Evolutionary conservation across 495 filamentous ascomycete species (phyloP).

Genomic region (Parathielavia appendiculata): DNA sequence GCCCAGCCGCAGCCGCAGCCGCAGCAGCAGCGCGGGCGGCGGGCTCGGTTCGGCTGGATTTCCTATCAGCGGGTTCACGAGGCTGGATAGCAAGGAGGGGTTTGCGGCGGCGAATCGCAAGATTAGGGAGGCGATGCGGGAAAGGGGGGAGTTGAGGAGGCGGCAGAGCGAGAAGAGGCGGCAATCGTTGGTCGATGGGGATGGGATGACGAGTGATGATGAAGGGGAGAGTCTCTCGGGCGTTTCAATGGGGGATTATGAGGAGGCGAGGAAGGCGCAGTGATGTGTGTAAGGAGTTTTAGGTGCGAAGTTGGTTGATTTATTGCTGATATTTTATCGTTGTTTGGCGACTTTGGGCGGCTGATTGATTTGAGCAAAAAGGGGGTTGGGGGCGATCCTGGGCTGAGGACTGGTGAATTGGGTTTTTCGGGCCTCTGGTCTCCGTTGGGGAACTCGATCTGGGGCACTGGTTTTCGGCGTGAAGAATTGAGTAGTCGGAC

Average conservation of each 20-base stretch:
- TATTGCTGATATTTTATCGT: too few relatives aligned
- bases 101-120: slow-evolving; percentile 79
- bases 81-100: slow-evolving; percentile 62
- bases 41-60: slow-evolving; percentile 48
- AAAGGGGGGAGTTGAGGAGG: slow-evolving; percentile 68
- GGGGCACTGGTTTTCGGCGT: too few relatives aligned
- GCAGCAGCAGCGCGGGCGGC: slow-evolving; percentile 64
- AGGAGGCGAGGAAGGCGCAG: background rate
- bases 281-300: background rate
- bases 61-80: slow-evolving; percentile 65
- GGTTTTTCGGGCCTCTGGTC: background rate
- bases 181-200: slow-evolving; percentile 27
- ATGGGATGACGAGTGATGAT: slow-evolving; percentile 20
- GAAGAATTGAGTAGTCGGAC: too few relatives aligned
- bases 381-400: background rate
- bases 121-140: slow-evolving; percentile 83
- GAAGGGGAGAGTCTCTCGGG: slow-evolving; percentile 20
- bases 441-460: background rate
- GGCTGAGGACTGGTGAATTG: background rate
- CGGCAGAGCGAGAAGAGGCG: slow-evolving; percentile 60
- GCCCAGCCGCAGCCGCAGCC: slow-evolving; percentile 61
- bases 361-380: background rate
- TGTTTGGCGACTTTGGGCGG: too few relatives aligned
- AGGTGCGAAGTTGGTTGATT: background rate
- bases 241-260: background rate